These are phyloP conservation scores for Coniochaeta ligniaria DNA, from an alignment of 2,329 filamentous ascomycete species.

Conservation along the genomic window DNA sequence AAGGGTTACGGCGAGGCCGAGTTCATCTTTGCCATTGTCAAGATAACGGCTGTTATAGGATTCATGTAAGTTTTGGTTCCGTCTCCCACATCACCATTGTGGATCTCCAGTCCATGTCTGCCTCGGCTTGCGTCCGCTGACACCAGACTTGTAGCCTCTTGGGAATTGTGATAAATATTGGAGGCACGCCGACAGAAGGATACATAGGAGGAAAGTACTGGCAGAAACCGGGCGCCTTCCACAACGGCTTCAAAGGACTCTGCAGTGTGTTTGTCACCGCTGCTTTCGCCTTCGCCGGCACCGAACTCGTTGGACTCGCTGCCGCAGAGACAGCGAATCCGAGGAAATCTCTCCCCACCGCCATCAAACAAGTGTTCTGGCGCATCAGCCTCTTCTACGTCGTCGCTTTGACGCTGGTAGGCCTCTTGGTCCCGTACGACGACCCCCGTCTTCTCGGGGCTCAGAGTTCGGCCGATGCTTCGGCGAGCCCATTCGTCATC, in stretches of 20 bases:
- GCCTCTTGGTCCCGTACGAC: constrained; percentile 38
- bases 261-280: constrained; percentile 67
- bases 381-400: constrained; percentile 50
- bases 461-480: constrained; percentile 35
- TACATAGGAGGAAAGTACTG: constrained; percentile 45
- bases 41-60: constrained; percentile 37
- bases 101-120: neutral
- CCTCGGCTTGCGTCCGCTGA: neutral
- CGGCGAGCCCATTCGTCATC: constrained; percentile 51
- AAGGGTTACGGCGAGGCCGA: constrained; percentile 52
- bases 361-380: constrained; percentile 72
- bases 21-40: constrained; percentile 50
- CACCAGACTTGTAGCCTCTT: constrained; percentile 9
- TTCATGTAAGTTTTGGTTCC: constrained; percentile 15
- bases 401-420: constrained; percentile 43
- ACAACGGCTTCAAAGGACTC: constrained; percentile 68
- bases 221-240: constrained; percentile 49
- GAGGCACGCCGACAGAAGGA: constrained; percentile 48
- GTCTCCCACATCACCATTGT: neutral
- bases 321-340: constrained; percentile 67
- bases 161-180: constrained; percentile 25
- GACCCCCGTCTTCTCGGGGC: constrained; percentile 38
- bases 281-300: constrained; percentile 66
- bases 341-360: constrained; percentile 66
- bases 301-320: constrained; percentile 67